A percentile compares a stretch with the other conserved stretches of the same genome.
phyloP scores from a whole-genome alignment of 805 yeast genomes.

The Starmerella powellii region DNA sequence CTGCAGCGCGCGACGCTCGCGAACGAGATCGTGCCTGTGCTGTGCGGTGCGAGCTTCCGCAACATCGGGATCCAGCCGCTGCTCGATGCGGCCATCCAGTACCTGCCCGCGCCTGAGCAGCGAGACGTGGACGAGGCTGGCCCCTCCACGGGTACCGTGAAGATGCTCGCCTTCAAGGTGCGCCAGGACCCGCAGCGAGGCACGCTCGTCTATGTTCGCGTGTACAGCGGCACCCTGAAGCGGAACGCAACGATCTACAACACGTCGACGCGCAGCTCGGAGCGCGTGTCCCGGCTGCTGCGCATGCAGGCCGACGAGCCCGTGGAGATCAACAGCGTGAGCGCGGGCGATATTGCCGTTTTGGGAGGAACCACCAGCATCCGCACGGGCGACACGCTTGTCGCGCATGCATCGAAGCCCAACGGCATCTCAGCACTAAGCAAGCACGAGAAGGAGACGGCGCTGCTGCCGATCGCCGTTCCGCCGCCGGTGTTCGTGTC shows the following conservation, averaged over 20 bases:
- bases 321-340: slow-evolving; percentile 49
- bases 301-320: slow-evolving; percentile 84
- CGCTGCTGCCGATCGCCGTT: slow-evolving; percentile 60
- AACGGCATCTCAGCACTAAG: slow-evolving; percentile 39
- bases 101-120: slow-evolving; percentile 63
- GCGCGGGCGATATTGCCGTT: slow-evolving; percentile 84
- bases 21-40: slow-evolving; percentile 55
- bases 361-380: slow-evolving; percentile 60
- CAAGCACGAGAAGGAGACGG: slow-evolving; percentile 35
- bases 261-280: slow-evolving; percentile 54
- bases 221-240: slow-evolving; percentile 67
- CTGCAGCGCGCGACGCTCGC: slow-evolving; percentile 51
- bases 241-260: slow-evolving; percentile 53
- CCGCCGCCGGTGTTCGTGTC: slow-evolving; percentile 93
- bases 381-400: slow-evolving; percentile 81
- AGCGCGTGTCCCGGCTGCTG: slow-evolving; percentile 55
- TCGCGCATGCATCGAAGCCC: slow-evolving; percentile 46
- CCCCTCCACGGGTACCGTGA: slow-evolving; percentile 41
- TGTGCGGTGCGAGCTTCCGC: slow-evolving; percentile 85
- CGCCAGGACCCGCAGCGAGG: slow-evolving; percentile 71
- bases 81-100: slow-evolving; percentile 67
- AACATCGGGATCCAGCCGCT: slow-evolving; percentile 94
- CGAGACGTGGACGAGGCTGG: slow-evolving; percentile 37
- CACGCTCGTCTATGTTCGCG: slow-evolving; percentile 71
- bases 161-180: slow-evolving; percentile 86